Evolutionary conservation across 768 basidiomycete genomes (phyloP), one percentile per base, ranked within the genome.

Genomic region (Leccinum boreale): DNA sequence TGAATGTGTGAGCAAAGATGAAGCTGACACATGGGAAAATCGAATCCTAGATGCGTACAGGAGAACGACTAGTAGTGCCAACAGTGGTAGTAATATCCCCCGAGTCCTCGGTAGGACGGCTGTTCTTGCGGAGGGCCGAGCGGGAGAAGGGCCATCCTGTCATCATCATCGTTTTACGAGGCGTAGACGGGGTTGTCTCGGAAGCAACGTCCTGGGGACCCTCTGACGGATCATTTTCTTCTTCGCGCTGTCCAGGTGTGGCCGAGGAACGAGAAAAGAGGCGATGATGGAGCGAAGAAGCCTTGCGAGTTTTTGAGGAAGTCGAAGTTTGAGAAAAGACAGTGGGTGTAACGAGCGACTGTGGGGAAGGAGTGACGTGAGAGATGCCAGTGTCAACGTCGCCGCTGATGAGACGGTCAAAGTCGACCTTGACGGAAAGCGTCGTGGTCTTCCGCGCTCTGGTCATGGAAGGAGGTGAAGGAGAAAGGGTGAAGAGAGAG

Each of bases 361-460:
- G 63, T 5, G 64, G 28, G 57, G 56, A 50, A 24, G 48, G 44
- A 56, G 29, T 7, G 50, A 36, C 33, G 33, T 53, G 47, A 15
- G 36, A 39, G 7, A n/a, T 39, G 36, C 57, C 47, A 24, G 65
- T 36, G 56, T 73, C 71, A 12, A 70, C 65, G 29, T 29, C 29
- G 19, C 64, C 63, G 61, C 64, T 61, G 58, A 73, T 62, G 63
- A 73, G 67, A 57, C 70, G 71, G 59, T 67, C 73, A 42, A 73
- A 73, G 62, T 72, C 29, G 29, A 29, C 72, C 47, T 56, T 70
- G 53, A 73, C 36, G 4, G 70, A 58, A 55, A 71, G 60, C 23
- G 39, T 5, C 39, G 72, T 70, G 56, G 61, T 45, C 53, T 67
- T 70, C 29, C 65, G 62, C 5, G 67, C 55, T 51, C 70, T 62